Conservation (phyloP, 1,284 basidiomycete genomes). For the Agroathelia rolfsii region DNA sequence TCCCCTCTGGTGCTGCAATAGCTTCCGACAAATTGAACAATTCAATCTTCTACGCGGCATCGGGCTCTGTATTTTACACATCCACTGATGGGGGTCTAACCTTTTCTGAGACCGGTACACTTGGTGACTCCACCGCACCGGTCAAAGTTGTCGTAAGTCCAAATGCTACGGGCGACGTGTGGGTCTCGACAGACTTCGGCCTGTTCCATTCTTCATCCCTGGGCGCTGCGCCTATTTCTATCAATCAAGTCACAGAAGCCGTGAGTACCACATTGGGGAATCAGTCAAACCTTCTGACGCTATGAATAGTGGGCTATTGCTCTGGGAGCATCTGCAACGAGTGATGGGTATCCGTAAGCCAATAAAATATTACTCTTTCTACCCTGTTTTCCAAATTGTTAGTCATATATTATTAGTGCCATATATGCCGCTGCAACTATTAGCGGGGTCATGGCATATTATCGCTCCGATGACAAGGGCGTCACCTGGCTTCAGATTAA, state of each 20-base stretch:
- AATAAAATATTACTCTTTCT: no score
- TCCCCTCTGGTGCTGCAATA: slow-evolving; percentile 43
- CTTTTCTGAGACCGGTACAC: slow-evolving; percentile 31
- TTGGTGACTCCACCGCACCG: slow-evolving; percentile 39
- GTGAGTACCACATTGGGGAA: no score
- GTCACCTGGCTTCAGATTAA: slow-evolving; percentile 53
- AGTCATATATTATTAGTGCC: no score
- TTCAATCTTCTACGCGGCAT: slow-evolving; percentile 47
- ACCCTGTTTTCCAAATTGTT: no score
- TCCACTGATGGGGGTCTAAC: slow-evolving; percentile 45
- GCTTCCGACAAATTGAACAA: slow-evolving; percentile 53
- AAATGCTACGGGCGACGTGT: slow-evolving; percentile 40
- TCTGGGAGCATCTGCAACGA: no score
- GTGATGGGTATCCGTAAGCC: no score
- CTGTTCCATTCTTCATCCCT: slow-evolving; percentile 50
- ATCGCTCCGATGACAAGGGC: slow-evolving; percentile 48
- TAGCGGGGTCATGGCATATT: slow-evolving; percentile 38
- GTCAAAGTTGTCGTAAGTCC: slow-evolving; percentile 46
- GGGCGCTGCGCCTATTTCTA: slow-evolving; percentile 38
- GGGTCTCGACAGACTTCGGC: slow-evolving; percentile 53
- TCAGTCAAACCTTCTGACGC: no score
- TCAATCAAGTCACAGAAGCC: slow-evolving; percentile 41
- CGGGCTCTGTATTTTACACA: slow-evolving; percentile 42
- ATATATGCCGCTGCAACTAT: slow-evolving; percentile 47
- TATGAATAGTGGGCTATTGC: no score